These are phyloP conservation scores for Xylaria grammica DNA, from an alignment of 495 filamentous ascomycete genomes.

Conservation along the genomic window DNA sequence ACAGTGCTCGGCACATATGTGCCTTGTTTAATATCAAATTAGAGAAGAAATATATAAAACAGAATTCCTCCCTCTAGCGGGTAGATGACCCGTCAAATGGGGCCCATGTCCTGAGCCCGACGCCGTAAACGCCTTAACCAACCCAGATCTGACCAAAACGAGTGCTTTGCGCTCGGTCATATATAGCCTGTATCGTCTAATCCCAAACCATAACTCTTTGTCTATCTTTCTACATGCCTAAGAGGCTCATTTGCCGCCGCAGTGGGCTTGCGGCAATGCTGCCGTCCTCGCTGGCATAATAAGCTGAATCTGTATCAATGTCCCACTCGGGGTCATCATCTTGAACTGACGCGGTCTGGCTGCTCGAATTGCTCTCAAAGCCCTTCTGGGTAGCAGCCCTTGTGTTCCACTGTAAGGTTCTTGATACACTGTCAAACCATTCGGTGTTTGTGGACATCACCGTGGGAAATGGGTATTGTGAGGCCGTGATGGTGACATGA, in stretches of 20 bases:
- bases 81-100: background rate
- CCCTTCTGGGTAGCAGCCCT: slow-evolving; percentile 84
- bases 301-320: slow-evolving; percentile 80
- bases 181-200: slow-evolving; percentile 24
- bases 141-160: slow-evolving; percentile 3
- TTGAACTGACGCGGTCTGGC: slow-evolving; percentile 42
- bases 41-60: background rate
- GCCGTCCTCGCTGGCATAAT: slow-evolving; percentile 66
- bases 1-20: background rate
- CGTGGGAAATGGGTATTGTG: slow-evolving; percentile 94
- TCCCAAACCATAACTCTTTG: slow-evolving; percentile 29
- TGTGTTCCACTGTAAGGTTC: slow-evolving; percentile 92
- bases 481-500: slow-evolving; percentile 91
- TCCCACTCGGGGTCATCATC: slow-evolving; percentile 71
- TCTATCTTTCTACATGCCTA: slow-evolving; percentile 50
- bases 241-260: slow-evolving; percentile 70
- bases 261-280: slow-evolving; percentile 68
- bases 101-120: background rate
- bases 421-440: slow-evolving; percentile 93
- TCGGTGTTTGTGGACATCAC: slow-evolving; percentile 80
- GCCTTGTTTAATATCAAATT: background rate
- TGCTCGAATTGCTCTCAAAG: slow-evolving; percentile 60
- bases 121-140: slow-evolving; percentile 25
- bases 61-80: background rate
- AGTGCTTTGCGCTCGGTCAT: slow-evolving; percentile 16